Conservation (phyloP, 169 alveolate species). For the Plasmodium gonderi region DNA sequence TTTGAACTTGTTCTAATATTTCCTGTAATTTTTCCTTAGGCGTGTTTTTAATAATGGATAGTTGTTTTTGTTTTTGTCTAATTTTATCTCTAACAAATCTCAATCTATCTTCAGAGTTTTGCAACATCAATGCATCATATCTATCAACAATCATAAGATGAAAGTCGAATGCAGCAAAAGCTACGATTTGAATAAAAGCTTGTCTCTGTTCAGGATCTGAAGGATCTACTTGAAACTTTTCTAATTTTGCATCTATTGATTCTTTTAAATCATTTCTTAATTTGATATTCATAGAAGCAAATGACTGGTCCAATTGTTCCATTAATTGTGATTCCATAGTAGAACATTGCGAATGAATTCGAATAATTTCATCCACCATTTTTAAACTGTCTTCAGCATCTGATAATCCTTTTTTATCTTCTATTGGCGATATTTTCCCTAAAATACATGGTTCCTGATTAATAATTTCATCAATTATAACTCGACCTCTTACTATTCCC, state of each 20-base stretch:
- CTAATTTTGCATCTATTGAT: slow-evolving; percentile 81
- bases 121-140: slow-evolving; percentile 84
- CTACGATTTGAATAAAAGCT: slow-evolving; percentile 86
- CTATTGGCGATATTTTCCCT: slow-evolving; percentile 82
- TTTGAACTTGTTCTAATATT: slow-evolving; percentile 79
- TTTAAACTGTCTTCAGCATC: slow-evolving; percentile 81
- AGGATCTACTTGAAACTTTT: slow-evolving; percentile 80
- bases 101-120: slow-evolving; percentile 83
- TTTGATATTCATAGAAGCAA: slow-evolving; percentile 82
- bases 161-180: slow-evolving; percentile 85
- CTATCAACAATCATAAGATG: slow-evolving; percentile 84
- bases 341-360: slow-evolving; percentile 79
- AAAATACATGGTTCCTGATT: slow-evolving; percentile 85
- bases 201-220: slow-evolving; percentile 77
- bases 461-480: slow-evolving; percentile 77
- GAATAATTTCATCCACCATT: slow-evolving; percentile 82
- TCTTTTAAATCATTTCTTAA: slow-evolving; percentile 80
- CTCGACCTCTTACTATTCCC: slow-evolving; percentile 84
- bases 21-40: slow-evolving; percentile 84
- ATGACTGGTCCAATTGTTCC: slow-evolving; percentile 83
- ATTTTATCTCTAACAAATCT: slow-evolving; percentile 82
- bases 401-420: slow-evolving; percentile 80
- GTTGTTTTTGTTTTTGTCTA: slow-evolving; percentile 81
- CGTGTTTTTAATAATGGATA: slow-evolving; percentile 83
- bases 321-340: slow-evolving; percentile 81